These are phyloP conservation scores for Myxozyma monticola DNA, from an alignment of 805 yeast species.

Conservation along the genomic window DNA sequence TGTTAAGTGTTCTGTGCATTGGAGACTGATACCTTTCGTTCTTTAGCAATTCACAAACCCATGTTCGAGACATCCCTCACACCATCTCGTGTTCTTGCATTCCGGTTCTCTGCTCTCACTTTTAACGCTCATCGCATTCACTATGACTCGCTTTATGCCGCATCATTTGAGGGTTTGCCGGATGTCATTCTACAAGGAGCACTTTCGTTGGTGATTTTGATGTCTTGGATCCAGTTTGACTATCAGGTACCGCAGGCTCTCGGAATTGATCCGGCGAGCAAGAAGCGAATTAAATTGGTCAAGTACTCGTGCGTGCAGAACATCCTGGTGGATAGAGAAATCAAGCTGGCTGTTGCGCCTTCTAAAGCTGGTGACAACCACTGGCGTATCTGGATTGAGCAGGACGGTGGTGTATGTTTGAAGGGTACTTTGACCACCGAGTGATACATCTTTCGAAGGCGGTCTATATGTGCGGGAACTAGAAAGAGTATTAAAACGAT, in stretches of 20 bases:
- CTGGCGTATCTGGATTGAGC: conserved; percentile 24
- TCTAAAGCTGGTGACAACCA: background rate
- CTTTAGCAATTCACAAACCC: background rate
- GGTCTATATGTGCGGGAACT: too few species aligned
- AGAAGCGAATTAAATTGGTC: conserved; percentile 3
- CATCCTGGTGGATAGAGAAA: conserved; percentile 7
- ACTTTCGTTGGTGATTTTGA: conserved; percentile 58
- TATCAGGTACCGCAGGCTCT: background rate
- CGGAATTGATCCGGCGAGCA: background rate
- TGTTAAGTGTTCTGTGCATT: background rate
- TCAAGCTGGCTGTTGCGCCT: conserved; percentile 10
- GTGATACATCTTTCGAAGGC: too few species aligned
- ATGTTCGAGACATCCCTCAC: conserved; percentile 6
- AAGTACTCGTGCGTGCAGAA: conserved; percentile 21
- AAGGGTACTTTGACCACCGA: conserved; percentile 16
- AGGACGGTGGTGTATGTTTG: conserved; percentile 18
- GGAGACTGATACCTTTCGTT: background rate
- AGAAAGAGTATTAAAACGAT: too few species aligned
- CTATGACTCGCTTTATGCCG: conserved; percentile 59
- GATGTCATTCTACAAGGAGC: conserved; percentile 79
- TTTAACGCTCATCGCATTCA: conserved; percentile 86
- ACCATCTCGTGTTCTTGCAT: conserved; percentile 23
- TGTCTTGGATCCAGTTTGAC: conserved; percentile 50
- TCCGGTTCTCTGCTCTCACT: conserved; percentile 64
- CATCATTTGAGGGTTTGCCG: conserved; percentile 57